phyloP scores from a whole-genome alignment of 2,329 filamentous ascomycete species.

The Diaporthe ampelina region DNA sequence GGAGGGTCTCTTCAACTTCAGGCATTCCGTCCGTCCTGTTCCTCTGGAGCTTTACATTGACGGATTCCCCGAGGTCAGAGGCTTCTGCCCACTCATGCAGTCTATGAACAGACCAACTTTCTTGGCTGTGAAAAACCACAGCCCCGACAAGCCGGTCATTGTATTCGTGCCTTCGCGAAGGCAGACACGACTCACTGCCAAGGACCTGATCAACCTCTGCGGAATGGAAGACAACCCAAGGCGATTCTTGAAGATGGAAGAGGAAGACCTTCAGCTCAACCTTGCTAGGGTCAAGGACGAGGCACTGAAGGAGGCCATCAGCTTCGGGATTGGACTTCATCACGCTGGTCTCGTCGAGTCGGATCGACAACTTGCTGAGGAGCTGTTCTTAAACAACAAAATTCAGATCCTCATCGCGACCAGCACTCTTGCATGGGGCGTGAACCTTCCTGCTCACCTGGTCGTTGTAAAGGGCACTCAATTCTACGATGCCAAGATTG shows the following conservation, averaged over 20 bases:
- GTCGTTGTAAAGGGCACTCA: slow-evolving; percentile 99
- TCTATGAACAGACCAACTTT: slow-evolving; percentile 99
- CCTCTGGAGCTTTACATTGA: slow-evolving; percentile 97
- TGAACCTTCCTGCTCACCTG: slow-evolving; percentile 95
- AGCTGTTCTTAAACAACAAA: slow-evolving; percentile 97
- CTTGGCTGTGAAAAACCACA: slow-evolving; percentile 95
- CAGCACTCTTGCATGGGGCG: slow-evolving; percentile 96
- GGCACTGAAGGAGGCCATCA: slow-evolving; percentile 91
- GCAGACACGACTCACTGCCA: slow-evolving; percentile 94
- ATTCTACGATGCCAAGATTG: slow-evolving; percentile 97
- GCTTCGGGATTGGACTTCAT: slow-evolving; percentile 96
- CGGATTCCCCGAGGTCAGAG: slow-evolving; percentile 93
- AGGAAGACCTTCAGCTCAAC: slow-evolving; percentile 91
- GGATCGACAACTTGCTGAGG: slow-evolving; percentile 90
- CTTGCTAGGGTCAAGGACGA: slow-evolving; percentile 94
- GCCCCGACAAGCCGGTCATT: slow-evolving; percentile 96
- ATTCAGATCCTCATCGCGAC: slow-evolving; percentile 97
- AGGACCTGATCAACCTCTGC: slow-evolving; percentile 96
- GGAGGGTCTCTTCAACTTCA: slow-evolving; percentile 95
- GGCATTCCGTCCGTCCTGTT: slow-evolving; percentile 95
- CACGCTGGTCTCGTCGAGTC: slow-evolving; percentile 97
- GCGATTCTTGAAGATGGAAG: slow-evolving; percentile 92
- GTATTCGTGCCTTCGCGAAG: slow-evolving; percentile 97
- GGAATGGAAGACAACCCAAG: slow-evolving; percentile 98
- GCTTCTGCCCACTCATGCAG: slow-evolving; percentile 98